Evolutionary conservation across 1,284 basidiomycete genomes (phyloP), one percentile per base, ranked within the genome.

Genomic region (Marasmius tenuissimus): DNA sequence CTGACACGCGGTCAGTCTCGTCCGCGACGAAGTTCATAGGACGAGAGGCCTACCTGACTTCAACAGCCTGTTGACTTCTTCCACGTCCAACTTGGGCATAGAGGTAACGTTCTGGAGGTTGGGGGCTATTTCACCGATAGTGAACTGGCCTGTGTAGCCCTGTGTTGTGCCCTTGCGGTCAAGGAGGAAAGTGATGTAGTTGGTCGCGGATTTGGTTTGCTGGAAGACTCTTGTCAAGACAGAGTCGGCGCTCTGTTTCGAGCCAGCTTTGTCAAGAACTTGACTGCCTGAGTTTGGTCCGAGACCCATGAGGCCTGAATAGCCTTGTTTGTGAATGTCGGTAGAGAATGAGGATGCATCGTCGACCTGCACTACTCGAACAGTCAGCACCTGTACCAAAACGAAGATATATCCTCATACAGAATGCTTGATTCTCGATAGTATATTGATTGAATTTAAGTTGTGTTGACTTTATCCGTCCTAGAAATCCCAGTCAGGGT

Each of bases 211-310:
- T 16, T 79, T 75, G 69, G 84, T 83, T 65, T 84, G 77, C 59
- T 81, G 72, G 70, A 90, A 91, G 63, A 91, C 84, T 64, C 81
- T 79, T 66, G 83, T 82, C 9, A 91, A 76, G 27, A 86, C 73
- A 10, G 78, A 83, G 73, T 88, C 81, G 38, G 82, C 89, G 7
- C 78, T 70, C 55, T 73, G 9, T 16, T 47, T 63, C 40, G 78
- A 76, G 59, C 76, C 77, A 55, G 91, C 67, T 62, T 86, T 84
- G 66, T 85, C 78, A 56, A 78, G 80, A 63, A 92, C 85, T 45
- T 82, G 76, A 50, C 88, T 90, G 59, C 87, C 89, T 33, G 84
- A 77, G 74, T 90, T 91, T 18, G 89, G 89, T 34, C 90, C 91
- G 12, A 92, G 81, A 11, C 90, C 90, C 39, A 92, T 76, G 34